Conservation (phyloP, 495 filamentous ascomycete genomes). For the Lindgomyces ingoldianus region DNA sequence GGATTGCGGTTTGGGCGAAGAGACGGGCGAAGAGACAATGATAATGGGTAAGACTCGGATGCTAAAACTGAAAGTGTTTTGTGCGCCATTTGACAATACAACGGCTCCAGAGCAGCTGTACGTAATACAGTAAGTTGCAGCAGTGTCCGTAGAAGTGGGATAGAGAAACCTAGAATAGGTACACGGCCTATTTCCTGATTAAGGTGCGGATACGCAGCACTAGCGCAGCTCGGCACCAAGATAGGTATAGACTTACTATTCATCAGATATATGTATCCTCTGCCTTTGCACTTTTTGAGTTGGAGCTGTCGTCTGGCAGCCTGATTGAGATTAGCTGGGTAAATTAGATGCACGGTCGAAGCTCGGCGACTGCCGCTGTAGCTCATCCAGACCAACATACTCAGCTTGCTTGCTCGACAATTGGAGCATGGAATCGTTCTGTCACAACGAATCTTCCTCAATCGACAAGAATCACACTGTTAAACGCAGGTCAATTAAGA, state of each 20-base stretch:
- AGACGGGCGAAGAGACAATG: too few species aligned
- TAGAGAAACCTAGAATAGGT: too few species aligned
- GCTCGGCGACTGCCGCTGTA: too few species aligned
- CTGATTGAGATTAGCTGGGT: constrained; percentile 23
- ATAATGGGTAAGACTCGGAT: too few species aligned
- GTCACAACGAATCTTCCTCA: constrained; percentile 49
- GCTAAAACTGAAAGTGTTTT: too few species aligned
- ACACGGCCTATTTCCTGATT: neutral
- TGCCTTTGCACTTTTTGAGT: constrained; percentile 63
- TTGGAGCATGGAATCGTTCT: constrained; percentile 53
- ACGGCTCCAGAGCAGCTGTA: too few species aligned
- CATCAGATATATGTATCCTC: constrained; percentile 65
- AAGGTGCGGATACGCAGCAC: too few species aligned
- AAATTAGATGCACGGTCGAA: too few species aligned
- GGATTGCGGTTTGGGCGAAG: neutral
- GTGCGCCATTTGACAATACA: too few species aligned
- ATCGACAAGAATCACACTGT: constrained; percentile 35
- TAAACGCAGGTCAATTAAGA: neutral
- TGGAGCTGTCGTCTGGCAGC: constrained; percentile 60
- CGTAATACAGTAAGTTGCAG: too few species aligned
- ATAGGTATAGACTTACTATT: constrained; percentile 57
- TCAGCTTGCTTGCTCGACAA: constrained; percentile 48
- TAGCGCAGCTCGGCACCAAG: neutral
- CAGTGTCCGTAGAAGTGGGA: too few species aligned
- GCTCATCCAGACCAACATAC: constrained; percentile 3